Evolutionary conservation across 495 filamentous ascomycete genomes (phyloP), one percentile per base, ranked within the genome.

Genomic region (Neurospora pannonica): DNA sequence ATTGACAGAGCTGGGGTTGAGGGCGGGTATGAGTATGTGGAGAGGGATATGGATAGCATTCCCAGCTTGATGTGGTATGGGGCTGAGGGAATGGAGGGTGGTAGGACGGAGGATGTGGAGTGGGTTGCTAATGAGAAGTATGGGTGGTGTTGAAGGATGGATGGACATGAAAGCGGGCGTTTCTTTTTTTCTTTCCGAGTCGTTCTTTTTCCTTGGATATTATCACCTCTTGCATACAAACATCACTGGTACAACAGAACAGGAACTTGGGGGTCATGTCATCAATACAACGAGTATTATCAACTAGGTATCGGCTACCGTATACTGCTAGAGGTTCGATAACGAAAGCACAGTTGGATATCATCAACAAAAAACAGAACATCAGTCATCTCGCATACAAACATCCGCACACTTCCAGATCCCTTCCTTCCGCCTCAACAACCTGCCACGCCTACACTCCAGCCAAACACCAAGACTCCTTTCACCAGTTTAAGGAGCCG

Each of bases 101-200:
- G 97, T 38, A 91, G 96, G 94, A 81, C 81, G 19, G 83, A 85
- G 43, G 85, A 90, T 31, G 84, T 97, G 48, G 91, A 94, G 70
- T 99, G 96, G 96, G 81, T 94, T 71, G 87, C 86, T 74, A 97
- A 97, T 79, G 95, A 99, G 87, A 97, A 97, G 86, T 98, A 90
- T 84, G 92, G 89, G 24, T 99, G 95, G 95, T 97, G 93, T 80
- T 98, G 82, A 89, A 34, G 34, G 34, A 34, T 34, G 34, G 34
- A 34, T 34, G 69, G 48, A 28, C 3, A 8, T 31, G 34, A 5
- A 5, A 67, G 15, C 6, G 28, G 54, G 54, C 28, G 7, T 31
- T 62, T 3, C 5, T 43, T 3, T 15, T 31, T 13, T 8, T 31
- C 3, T 13, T 28, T 4, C 2, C 3, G 0, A 9, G 2, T 31